phyloP scores from a whole-genome alignment of 305 asterid genomes.

The Fraxinus dipetala region DNA sequence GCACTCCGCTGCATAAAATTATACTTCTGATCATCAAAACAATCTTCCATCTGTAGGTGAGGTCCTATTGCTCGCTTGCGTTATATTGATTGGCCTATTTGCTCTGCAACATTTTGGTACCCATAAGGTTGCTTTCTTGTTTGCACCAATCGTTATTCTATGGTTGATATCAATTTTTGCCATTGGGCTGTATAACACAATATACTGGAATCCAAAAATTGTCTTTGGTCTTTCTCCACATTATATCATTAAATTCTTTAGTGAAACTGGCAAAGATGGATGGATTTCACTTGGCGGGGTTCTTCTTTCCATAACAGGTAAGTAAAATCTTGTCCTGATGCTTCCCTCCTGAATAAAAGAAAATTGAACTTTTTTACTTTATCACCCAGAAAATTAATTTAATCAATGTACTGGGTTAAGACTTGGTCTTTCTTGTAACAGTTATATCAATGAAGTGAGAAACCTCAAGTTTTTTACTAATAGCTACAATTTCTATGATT shows the following conservation, averaged over 20 bases:
- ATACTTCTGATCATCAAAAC: conserved; percentile 15
- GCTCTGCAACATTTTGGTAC: conserved; percentile 97
- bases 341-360: not conserved
- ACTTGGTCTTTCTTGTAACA: not conserved
- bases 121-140: conserved; percentile 81
- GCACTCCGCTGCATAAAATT: conserved; percentile 5
- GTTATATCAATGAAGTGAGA: not conserved
- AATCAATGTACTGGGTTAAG: not conserved
- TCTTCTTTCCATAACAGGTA: conserved; percentile 86
- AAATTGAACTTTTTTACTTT: not conserved
- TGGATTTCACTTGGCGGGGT: conserved; percentile 98
- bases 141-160: conserved; percentile 85
- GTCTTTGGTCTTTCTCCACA: conserved; percentile 82
- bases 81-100: conserved; percentile 83
- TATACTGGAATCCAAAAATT: conserved; percentile 83
- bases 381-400: not conserved
- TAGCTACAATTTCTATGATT: not conserved
- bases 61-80: conserved; percentile 57
- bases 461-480: not conserved
- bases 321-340: not conserved
- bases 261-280: conserved; percentile 77
- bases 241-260: conserved; percentile 68
- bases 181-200: conserved; percentile 70
- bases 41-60: conserved; percentile 47
- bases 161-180: conserved; percentile 81